Base-by-base conservation (phyloP, 352 stramenopile genomes). In the Phytophthora rubi region DNA sequence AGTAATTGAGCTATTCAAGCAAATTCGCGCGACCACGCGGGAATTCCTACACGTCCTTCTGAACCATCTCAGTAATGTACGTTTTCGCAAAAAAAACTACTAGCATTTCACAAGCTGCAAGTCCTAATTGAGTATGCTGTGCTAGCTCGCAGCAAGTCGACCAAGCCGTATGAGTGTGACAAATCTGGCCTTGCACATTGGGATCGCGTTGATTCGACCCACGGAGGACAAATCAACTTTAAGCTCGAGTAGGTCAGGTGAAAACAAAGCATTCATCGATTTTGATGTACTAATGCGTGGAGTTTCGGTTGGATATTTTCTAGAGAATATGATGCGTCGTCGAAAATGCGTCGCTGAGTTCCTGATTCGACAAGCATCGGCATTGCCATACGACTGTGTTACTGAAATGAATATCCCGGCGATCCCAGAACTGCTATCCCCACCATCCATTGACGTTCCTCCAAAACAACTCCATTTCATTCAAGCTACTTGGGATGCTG, bases 21-120 rank as follows among this genome's bases (percentile, higher is more conserved):
- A 79, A 18, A 66, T 89, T 16, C 69, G 53, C 28, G 70, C 71
- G 3, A 65, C 54, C 6, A 82, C 62, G 3, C 71, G 79, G 10
- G 76, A 89, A 26, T 84, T 89, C 21, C 63, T 91, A 9, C 71
- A 81, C 51, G 58, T 86, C 2, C 79, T 90, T 15, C 56, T 91
- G 7, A 57, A 73, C 6, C 81, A 91, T 67, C 55, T 89, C 5
- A 69, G 80, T 45, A 71, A 79, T 42, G 83, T 91, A 68, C 48
- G 75, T 56, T 10, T 39, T 45, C 4, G 16, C 6, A 21, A 10
- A 15, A 28, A 32, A n/a, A n/a, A n/a, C n/a, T 21, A 21, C 39
- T 21, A 23, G 5, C 5, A 48, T 48, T 21, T 30, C 23, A 10
- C 16, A 48, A 48, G 42, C 16, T 23, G 13, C 12, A 44, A 44